Evolutionary conservation across 2,329 filamentous ascomycete genomes (phyloP).

Genomic region (Trichocomaceae sp.): DNA sequence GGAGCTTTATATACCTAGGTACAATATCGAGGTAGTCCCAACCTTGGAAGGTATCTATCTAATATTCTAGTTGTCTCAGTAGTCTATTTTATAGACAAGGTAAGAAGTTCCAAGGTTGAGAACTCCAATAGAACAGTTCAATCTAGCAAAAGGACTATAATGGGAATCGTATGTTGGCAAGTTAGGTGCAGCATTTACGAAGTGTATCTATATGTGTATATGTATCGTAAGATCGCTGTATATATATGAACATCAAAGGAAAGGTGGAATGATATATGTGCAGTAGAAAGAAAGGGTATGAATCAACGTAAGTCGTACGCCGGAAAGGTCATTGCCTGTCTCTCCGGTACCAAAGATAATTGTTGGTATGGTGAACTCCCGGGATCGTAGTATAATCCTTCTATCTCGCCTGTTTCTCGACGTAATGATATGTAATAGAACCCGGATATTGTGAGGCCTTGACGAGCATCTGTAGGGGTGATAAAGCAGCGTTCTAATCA

Average conservation of each 20-base stretch:
- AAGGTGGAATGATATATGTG: not conserved
- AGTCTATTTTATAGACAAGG: too few species aligned
- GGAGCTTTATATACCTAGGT: too few species aligned
- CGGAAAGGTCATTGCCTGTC: conserved; percentile 35
- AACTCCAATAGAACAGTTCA: not conserved
- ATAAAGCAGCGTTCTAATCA: conserved; percentile 43
- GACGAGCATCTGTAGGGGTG: conserved; percentile 40
- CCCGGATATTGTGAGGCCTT: conserved; percentile 45
- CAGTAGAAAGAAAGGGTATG: not conserved
- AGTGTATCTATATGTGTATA: not conserved
- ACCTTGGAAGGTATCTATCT: too few species aligned
- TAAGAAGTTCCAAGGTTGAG: too few species aligned
- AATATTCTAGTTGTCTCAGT: too few species aligned
- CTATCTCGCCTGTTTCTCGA: conserved; percentile 40
- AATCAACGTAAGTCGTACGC: conserved; percentile 37
- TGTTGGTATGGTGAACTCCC: conserved; percentile 46
- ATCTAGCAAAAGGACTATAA: not conserved
- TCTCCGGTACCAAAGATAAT: conserved; percentile 38
- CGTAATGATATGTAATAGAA: conserved; percentile 47
- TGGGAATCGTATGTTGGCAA: not conserved
- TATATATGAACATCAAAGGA: not conserved
- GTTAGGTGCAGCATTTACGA: not conserved
- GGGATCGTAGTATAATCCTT: conserved; percentile 46
- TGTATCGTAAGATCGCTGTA: not conserved
- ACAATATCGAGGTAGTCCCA: too few species aligned